phyloP scores from a whole-genome alignment of 164 flowering plant genomes.

The Umbellularia californica region DNA sequence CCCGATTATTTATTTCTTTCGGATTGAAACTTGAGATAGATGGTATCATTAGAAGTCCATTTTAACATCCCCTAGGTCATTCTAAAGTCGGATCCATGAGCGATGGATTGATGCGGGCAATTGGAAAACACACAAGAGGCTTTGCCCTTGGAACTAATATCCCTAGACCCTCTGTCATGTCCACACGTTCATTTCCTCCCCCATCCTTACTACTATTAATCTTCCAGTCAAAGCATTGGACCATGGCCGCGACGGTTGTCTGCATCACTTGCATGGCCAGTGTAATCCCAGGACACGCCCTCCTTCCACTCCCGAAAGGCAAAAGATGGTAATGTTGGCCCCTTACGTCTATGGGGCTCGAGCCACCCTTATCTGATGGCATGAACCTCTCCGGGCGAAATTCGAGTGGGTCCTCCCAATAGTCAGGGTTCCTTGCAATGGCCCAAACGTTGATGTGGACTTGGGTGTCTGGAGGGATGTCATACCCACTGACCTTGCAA shows the following conservation, averaged over 20 bases:
- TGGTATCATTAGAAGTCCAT: neutral
- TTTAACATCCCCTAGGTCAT: neutral
- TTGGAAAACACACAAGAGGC: constrained; percentile 2
- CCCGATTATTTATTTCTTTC: too few relatives aligned
- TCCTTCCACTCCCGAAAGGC: constrained; percentile 34
- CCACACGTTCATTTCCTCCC: neutral
- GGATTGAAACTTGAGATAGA: too few relatives aligned
- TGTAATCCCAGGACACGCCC: constrained; percentile 22
- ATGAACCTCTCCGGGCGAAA: constrained; percentile 13
- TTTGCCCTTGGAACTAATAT: neutral
- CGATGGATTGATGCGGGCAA: constrained; percentile 2
- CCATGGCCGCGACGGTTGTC: constrained; percentile 5
- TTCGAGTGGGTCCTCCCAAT: constrained; percentile 9
- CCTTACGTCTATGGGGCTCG: constrained; percentile 15
- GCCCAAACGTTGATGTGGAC: constrained; percentile 9
- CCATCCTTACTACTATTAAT: neutral
- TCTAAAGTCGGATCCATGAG: neutral
- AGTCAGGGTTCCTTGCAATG: constrained; percentile 3
- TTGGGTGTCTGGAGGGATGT: constrained; percentile 1
- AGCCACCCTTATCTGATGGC: neutral
- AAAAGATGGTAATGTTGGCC: constrained; percentile 30
- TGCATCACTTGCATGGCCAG: constrained; percentile 8
- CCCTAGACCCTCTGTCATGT: constrained; percentile 3
- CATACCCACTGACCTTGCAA: constrained; percentile 10
- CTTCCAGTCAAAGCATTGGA: constrained; percentile 14